These are phyloP conservation scores for Ceratocystis cacaofunesta DNA, from an alignment of 2,329 filamentous ascomycete genomes.

Conservation along the genomic window DNA sequence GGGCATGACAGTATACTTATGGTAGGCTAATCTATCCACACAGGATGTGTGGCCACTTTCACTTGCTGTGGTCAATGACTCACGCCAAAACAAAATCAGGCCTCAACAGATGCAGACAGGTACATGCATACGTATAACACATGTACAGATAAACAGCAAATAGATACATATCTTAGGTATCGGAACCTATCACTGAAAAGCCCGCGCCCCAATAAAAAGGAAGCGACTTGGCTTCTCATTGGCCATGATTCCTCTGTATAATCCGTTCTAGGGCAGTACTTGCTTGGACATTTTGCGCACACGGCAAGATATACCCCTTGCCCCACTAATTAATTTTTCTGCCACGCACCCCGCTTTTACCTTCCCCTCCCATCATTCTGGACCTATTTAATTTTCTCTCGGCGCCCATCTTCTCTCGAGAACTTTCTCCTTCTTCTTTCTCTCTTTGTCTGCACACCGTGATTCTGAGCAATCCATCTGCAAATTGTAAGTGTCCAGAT, in stretches of 20 bases:
- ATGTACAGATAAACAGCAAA: not conserved
- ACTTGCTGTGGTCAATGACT: not conserved
- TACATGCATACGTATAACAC: no score
- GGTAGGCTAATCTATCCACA: not conserved
- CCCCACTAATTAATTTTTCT: slow-evolving; percentile 17
- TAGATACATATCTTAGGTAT: not conserved
- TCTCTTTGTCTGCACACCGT: slow-evolving; percentile 18
- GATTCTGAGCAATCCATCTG: slow-evolving; percentile 18
- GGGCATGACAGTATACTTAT: not conserved
- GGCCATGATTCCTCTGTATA: not conserved
- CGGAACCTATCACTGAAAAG: not conserved
- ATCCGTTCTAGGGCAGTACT: slow-evolving; percentile 16
- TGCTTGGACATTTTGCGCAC: slow-evolving; percentile 11
- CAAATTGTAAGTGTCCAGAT: slow-evolving; percentile 14
- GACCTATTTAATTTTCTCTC: slow-evolving; percentile 15
- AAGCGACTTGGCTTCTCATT: not conserved
- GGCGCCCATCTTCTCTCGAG: slow-evolving; percentile 11
- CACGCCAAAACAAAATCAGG: not conserved
- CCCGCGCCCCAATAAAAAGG: not conserved
- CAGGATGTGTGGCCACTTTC: not conserved
- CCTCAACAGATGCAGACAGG: slow-evolving; percentile 2
- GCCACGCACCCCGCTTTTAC: slow-evolving; percentile 17
- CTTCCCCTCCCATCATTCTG: slow-evolving; percentile 8
- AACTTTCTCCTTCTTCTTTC: slow-evolving; percentile 17
- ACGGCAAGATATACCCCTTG: slow-evolving; percentile 14